Evolutionary conservation across 2,329 filamentous ascomycete species (phyloP), one percentile per base, ranked within the genome.

Genomic region (Emmonsia crescens): DNA sequence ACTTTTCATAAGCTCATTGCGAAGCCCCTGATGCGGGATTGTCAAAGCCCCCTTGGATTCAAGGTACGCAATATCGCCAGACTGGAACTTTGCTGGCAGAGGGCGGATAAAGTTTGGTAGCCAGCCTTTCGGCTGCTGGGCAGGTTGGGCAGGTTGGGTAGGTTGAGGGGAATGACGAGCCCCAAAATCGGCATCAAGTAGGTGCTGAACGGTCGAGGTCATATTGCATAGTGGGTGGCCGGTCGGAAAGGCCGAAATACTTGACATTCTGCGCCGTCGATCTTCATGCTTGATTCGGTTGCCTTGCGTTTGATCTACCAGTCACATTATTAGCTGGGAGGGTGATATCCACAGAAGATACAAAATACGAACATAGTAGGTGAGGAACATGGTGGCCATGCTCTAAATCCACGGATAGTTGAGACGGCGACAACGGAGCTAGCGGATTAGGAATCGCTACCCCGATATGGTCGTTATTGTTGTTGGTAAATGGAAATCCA

Each of bases 21-120:
- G 89, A 42, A 96, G 79, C 4, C 78, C 76, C 3, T 81, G 75
- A 48, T 83, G 80, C 1, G 93, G 93, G 48, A 96, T 83, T 1
- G 85, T 85, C 66, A 96, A 78, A 1, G 91, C 91, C 4, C 91
- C 91, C 78, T 96, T 96, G 71, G 86, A 83, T 64, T 87, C 83
- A 61, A 96, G 81, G 73, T 94, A 96, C 61, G 86, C 82, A 64
- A 96, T 83, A 76, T 96, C 92, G 67, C 96, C 91, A 16, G 83
- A 80, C 5, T 88, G 85, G 67, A 96, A 88, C 70, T 87, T 88
- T 51, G 83, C 75, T 0, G 91, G 91, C 6, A 96, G 79, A 29
- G 90, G 87, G 69, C 89, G 89, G 70, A 96, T 85, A 71, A 91
- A 96, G 61, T 85, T 73, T 6, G 84, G 83, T 38, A 86, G 79